A percentile compares a stretch with the other conserved stretches of the same genome.
These are phyloP conservation scores for Alternaria angustiovoidea DNA, from an alignment of 2,329 filamentous ascomycete species.

Conservation along the genomic window DNA sequence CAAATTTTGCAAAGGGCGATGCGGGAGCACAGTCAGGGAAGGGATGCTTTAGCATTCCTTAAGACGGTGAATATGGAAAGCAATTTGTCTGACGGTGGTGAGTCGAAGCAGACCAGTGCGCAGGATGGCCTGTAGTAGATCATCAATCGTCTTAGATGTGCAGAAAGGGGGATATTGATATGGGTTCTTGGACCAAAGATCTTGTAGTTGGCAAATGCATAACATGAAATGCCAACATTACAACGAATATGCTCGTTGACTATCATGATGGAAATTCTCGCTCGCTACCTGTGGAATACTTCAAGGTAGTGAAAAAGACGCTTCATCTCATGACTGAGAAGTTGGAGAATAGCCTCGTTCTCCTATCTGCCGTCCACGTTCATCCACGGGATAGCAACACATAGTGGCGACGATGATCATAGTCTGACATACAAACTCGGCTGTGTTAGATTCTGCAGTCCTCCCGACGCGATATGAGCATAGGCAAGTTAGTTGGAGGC, in stretches of 20 bases:
- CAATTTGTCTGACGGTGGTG: neutral
- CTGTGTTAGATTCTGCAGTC: neutral
- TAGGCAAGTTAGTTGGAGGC: neutral
- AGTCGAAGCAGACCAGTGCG: neutral
- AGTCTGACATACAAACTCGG: neutral
- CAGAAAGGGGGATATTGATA: neutral
- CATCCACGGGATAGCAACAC: no score
- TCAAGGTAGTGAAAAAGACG: neutral
- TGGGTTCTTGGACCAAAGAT: neutral
- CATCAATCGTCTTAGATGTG: neutral
- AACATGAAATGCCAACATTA: neutral
- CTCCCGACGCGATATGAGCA: neutral
- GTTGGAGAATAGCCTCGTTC: no score
- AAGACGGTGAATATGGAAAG: neutral
- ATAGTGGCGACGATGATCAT: neutral
- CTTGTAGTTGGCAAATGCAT: neutral
- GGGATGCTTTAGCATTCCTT: slow-evolving; percentile 2
- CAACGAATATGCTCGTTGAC: neutral
- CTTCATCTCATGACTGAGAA: neutral
- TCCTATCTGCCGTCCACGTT: no score
- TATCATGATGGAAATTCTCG: neutral
- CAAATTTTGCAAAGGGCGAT: slow-evolving; percentile 3
- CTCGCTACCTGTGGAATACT: neutral
- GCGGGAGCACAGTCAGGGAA: neutral
- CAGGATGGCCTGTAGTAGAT: neutral